Evolutionary conservation across 1,284 basidiomycete genomes (phyloP).

Genomic region (Apiotrichum sp.): DNA sequence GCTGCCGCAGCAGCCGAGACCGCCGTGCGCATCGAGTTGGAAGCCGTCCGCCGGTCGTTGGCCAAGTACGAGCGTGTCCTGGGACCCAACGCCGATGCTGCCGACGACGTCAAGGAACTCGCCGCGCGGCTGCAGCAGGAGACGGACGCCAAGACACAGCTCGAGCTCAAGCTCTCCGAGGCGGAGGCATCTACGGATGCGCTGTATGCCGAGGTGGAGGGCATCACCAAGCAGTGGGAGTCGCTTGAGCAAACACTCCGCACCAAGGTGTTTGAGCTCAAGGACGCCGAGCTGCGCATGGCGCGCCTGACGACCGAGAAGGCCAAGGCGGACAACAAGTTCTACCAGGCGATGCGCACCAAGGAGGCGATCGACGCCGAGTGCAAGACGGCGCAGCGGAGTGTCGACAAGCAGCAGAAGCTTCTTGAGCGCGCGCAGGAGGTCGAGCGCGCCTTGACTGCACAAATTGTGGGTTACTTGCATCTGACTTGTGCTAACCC

Average conservation of each 20-base stretch:
- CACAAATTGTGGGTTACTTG: slow-evolving; percentile 55
- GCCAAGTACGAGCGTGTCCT: slow-evolving; percentile 59
- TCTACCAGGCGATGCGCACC: slow-evolving; percentile 80
- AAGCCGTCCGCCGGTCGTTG: slow-evolving; percentile 48
- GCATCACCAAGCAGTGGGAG: slow-evolving; percentile 80
- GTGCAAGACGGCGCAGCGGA: slow-evolving; percentile 60
- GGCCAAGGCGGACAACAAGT: slow-evolving; percentile 94
- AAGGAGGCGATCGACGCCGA: slow-evolving; percentile 78
- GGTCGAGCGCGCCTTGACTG: slow-evolving; percentile 56
- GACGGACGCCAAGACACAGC: slow-evolving; percentile 57
- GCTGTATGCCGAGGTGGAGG: slow-evolving; percentile 78
- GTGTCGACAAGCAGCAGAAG: slow-evolving; percentile 71
- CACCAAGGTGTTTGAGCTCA: slow-evolving; percentile 76
- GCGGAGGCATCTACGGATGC: slow-evolving; percentile 57
- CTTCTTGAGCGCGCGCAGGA: slow-evolving; percentile 66
- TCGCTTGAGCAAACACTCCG: slow-evolving; percentile 74
- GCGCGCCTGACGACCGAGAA: slow-evolving; percentile 62
- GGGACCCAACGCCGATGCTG: slow-evolving; percentile 52
- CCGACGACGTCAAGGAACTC: slow-evolving; percentile 53
- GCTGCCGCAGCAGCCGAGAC: slow-evolving; percentile 16
- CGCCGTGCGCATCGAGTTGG: slow-evolving; percentile 25
- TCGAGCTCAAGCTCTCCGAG: slow-evolving; percentile 51
- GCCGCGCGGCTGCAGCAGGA: slow-evolving; percentile 57
- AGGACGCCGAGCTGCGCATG: slow-evolving; percentile 68
- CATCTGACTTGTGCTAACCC: neutral